These are phyloP conservation scores for Colletotrichum siamense DNA, from an alignment of 2,329 filamentous ascomycete genomes.

Conservation along the genomic window DNA sequence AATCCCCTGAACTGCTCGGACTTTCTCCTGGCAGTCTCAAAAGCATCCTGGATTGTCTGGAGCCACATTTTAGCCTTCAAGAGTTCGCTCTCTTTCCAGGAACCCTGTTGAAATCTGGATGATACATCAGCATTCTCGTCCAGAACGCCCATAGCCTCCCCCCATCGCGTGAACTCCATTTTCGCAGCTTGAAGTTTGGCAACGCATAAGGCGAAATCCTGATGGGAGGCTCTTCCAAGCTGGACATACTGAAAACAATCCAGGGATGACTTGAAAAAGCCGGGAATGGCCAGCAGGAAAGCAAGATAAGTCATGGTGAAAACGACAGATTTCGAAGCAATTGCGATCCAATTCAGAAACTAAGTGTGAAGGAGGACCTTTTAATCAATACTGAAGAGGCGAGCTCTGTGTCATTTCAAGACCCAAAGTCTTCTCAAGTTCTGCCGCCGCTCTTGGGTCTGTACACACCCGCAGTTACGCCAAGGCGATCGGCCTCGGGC, in stretches of 20 bases:
- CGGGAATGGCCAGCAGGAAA: no score
- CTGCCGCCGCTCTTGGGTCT: no score
- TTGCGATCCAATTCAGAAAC: no score
- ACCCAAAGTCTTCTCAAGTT: no score
- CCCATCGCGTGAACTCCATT: background rate
- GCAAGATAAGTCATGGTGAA: accelerated
- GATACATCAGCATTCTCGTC: background rate
- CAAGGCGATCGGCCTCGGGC: no score
- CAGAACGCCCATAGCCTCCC: background rate
- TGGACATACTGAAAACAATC: background rate
- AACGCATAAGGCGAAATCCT: accelerated
- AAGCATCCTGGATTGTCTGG: background rate
- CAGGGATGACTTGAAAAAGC: background rate
- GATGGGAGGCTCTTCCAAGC: background rate
- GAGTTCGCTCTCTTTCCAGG: background rate
- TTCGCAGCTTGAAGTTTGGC: background rate
- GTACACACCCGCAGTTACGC: no score
- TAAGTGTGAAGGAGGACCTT: no score
- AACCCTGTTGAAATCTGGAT: background rate
- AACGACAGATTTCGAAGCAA: accelerated
- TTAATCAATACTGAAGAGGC: no score
- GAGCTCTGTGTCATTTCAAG: no score
- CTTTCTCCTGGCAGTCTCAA: background rate
- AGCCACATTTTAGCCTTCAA: background rate
- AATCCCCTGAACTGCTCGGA: background rate